Evolutionary conservation across 2,329 filamentous ascomycete genomes (phyloP).

Genomic region (Alternaria gansuensis): DNA sequence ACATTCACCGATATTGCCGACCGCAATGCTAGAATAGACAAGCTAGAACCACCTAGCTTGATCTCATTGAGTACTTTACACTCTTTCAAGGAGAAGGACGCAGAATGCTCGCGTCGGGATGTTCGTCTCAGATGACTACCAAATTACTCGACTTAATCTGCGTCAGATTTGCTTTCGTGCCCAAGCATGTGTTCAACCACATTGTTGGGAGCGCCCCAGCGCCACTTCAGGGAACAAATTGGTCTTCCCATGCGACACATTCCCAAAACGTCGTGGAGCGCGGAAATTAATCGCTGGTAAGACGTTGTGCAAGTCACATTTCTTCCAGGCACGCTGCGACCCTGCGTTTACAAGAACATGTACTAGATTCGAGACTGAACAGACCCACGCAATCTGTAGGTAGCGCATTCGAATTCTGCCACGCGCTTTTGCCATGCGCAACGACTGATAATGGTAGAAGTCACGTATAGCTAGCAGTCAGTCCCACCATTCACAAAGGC

Average conservation of each 20-base stretch:
- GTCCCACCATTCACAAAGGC: neutral
- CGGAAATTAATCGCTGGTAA: slow-evolving; percentile 25
- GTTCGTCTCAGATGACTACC: slow-evolving; percentile 26
- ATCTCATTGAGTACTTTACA: neutral
- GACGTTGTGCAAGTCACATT: slow-evolving; percentile 31
- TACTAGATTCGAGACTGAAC: neutral
- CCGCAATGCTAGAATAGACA: neutral
- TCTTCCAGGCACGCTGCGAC: slow-evolving; percentile 16
- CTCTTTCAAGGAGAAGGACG: neutral
- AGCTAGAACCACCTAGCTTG: neutral
- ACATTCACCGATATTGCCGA: neutral
- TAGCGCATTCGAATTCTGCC: neutral
- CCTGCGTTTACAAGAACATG: slow-evolving; percentile 2
- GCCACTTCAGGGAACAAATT: slow-evolving; percentile 21
- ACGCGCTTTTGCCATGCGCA: slow-evolving; percentile 4
- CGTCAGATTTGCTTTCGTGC: slow-evolving; percentile 25
- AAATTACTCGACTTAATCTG: slow-evolving; percentile 17
- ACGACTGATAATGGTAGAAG: neutral
- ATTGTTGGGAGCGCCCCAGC: slow-evolving; percentile 22
- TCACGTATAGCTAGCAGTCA: neutral
- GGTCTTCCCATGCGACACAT: slow-evolving; percentile 25
- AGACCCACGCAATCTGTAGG: neutral
- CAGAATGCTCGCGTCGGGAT: slow-evolving; percentile 4
- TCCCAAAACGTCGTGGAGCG: slow-evolving; percentile 30
- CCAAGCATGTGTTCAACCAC: slow-evolving; percentile 26